Evolutionary conservation across 805 yeast species (phyloP).

Genomic region (Metschnikowia lochheadii): DNA sequence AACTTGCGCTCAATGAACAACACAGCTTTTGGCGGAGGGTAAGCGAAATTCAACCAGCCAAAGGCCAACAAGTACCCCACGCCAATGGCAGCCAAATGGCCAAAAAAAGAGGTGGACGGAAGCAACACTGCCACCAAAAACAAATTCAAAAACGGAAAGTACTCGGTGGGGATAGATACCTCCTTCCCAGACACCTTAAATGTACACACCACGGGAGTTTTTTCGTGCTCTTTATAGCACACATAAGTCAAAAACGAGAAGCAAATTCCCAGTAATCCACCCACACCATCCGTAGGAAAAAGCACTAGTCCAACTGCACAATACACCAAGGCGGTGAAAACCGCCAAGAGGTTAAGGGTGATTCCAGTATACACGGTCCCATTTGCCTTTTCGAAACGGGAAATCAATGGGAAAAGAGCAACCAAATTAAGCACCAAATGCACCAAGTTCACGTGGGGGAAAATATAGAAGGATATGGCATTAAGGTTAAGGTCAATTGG

Average conservation of each 20-base stretch:
- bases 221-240: slow-evolving; percentile 43
- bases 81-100: slow-evolving; percentile 64
- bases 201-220: slow-evolving; percentile 37
- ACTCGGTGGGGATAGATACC: slow-evolving; percentile 52
- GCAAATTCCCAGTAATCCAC: slow-evolving; percentile 73
- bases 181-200: slow-evolving; percentile 31
- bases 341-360: slow-evolving; percentile 67
- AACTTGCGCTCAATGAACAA: slow-evolving; percentile 61
- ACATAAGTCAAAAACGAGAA: slow-evolving; percentile 63
- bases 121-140: slow-evolving; percentile 47
- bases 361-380: slow-evolving; percentile 88
- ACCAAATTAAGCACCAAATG: slow-evolving; percentile 61
- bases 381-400: slow-evolving; percentile 62
- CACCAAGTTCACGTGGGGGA: slow-evolving; percentile 57
- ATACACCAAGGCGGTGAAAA: slow-evolving; percentile 62
- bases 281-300: slow-evolving; percentile 49
- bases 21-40: slow-evolving; percentile 64
- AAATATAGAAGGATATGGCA: slow-evolving; percentile 65
- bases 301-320: slow-evolving; percentile 48
- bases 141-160: slow-evolving; percentile 51
- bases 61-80: slow-evolving; percentile 62
- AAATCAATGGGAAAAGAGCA: slow-evolving; percentile 55
- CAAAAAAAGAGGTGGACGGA: slow-evolving; percentile 68
- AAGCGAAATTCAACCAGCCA: slow-evolving; percentile 53
- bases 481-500: slow-evolving; percentile 44